phyloP scores from a whole-genome alignment of 495 filamentous ascomycete genomes.

The Xylaria nigripes region DNA sequence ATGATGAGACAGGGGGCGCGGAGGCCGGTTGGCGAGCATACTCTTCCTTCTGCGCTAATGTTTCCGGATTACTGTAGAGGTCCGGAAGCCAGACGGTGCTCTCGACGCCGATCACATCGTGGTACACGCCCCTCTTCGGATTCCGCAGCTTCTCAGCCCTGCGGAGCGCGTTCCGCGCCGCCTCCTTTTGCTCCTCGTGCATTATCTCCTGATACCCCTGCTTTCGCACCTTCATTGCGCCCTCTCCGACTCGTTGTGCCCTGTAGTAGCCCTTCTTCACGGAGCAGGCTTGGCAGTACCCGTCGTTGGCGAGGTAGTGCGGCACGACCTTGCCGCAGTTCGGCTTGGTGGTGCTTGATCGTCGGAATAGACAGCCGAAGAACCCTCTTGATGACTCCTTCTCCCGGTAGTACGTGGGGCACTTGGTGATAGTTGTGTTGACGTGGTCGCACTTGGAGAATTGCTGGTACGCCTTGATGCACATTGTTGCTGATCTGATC shows the following conservation, averaged over 20 bases:
- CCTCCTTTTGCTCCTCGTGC: constrained; percentile 2
- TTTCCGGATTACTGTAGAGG: constrained; percentile 15
- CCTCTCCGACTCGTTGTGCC: constrained; percentile 11
- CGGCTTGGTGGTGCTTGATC: constrained; percentile 10
- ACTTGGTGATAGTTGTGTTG: constrained; percentile 15
- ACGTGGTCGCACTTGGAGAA: constrained; percentile 20
- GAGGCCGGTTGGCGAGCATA: constrained; percentile 3
- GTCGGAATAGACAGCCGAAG: constrained; percentile 7
- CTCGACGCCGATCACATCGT: background rate
- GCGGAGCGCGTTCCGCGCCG: background rate
- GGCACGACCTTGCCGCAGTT: constrained; percentile 21
- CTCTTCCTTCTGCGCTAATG: constrained; percentile 8
- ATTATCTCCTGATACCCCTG: constrained; percentile 5
- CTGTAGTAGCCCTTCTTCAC: constrained; percentile 3
- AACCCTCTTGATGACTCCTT: constrained; percentile 11
- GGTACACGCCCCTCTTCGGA: background rate
- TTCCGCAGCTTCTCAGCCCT: background rate
- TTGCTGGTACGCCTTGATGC: constrained; percentile 14
- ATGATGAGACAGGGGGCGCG: constrained; percentile 12
- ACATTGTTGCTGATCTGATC: constrained; percentile 13
- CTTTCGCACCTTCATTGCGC: constrained; percentile 14
- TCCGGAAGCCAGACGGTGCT: constrained; percentile 17
- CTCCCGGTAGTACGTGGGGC: constrained; percentile 19
- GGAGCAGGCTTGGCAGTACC: constrained; percentile 15
- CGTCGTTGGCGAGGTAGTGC: constrained; percentile 6